A percentile compares a stretch with the other conserved stretches of the same genome.
Conservation (phyloP, 495 filamentous ascomycete species). For the Thermochaetoides thermophila region DNA sequence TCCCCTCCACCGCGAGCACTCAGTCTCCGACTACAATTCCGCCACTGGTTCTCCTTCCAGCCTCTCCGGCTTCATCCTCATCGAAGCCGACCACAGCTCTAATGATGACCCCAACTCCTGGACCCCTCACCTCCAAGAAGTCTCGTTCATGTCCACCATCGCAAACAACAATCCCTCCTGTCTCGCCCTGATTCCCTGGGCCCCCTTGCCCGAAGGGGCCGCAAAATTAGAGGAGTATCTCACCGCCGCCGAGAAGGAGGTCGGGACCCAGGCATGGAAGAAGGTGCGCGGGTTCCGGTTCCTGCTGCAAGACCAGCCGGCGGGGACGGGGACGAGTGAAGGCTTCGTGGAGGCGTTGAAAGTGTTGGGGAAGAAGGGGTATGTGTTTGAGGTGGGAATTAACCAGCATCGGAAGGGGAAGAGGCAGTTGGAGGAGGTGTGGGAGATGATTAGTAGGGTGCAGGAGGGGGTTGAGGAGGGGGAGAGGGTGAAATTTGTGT, state of each 20-base stretch:
- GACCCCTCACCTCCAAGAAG: slow-evolving; percentile 49
- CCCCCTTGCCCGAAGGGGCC: slow-evolving; percentile 51
- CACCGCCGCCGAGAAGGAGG: slow-evolving; percentile 31
- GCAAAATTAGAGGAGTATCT: slow-evolving; percentile 37
- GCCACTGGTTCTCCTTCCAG: slow-evolving; percentile 18
- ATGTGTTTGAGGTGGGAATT: slow-evolving; percentile 69
- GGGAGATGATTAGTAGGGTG: slow-evolving; percentile 53
- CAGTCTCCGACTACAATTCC: slow-evolving; percentile 41
- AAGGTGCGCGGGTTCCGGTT: slow-evolving; percentile 59
- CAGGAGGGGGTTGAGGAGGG: slow-evolving; percentile 42
- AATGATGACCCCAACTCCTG: slow-evolving; percentile 37
- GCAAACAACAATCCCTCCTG: slow-evolving; percentile 42
- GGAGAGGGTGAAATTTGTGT: slow-evolving; percentile 47
- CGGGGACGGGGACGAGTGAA: slow-evolving; percentile 42
- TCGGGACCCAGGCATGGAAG: slow-evolving; percentile 28
- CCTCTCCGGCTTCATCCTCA: slow-evolving; percentile 57
- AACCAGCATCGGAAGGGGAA: slow-evolving; percentile 55
- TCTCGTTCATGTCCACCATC: slow-evolving; percentile 50
- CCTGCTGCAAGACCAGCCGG: slow-evolving; percentile 60
- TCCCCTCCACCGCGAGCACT: slow-evolving; percentile 45
- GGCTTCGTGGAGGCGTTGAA: slow-evolving; percentile 55
- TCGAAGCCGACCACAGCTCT: slow-evolving; percentile 70
- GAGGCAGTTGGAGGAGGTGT: slow-evolving; percentile 55
- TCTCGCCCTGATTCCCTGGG: slow-evolving; percentile 63
- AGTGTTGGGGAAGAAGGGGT: slow-evolving; percentile 44